A percentile compares a stretch with the other conserved stretches of the same genome.
Evolutionary conservation across 495 filamentous ascomycete species (phyloP).

Genomic region (Aspergillus saccharolyticus): DNA sequence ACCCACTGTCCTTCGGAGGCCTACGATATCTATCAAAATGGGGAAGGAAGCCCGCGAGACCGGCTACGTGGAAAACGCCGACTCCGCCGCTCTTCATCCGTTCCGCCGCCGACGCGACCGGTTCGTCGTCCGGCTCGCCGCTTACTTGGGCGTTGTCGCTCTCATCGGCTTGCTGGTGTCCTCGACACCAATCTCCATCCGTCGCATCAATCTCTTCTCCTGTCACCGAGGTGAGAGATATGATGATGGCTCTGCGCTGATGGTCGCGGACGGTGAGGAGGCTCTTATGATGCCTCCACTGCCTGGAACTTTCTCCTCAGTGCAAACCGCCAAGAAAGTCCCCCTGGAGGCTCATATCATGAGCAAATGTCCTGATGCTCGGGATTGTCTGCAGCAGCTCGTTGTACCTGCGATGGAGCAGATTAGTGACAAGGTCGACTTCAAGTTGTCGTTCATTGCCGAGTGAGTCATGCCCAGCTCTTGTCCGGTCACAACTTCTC

Average conservation of each 20-base stretch:
- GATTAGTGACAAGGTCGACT: conserved; percentile 79
- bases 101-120: conserved; percentile 18
- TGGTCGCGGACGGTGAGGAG: not conserved
- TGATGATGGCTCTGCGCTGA: not conserved
- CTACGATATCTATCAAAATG: conserved; percentile 4
- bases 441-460: conserved; percentile 86
- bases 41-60: conserved; percentile 9
- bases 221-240: conserved; percentile 8
- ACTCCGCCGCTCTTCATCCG: conserved; percentile 2
- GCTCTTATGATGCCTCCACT: not conserved
- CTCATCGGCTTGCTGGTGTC: conserved; percentile 20
- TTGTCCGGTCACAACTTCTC: not conserved
- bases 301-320: not conserved
- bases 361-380: conserved; percentile 90
- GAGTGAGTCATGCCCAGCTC: conserved; percentile 40
- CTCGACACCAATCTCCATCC: conserved; percentile 10
- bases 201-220: conserved; percentile 5
- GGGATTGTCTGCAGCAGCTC: conserved; percentile 72
- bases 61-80: conserved; percentile 3
- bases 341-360: conserved; percentile 89
- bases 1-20: not conserved
- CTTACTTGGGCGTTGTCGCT: conserved; percentile 19
- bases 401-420: conserved; percentile 83
- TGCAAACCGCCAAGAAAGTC: conserved; percentile 39
- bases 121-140: conserved; percentile 9